Base-by-base conservation (phyloP, 371 early-diverging fungal species). In the Parasitella parasitica region DNA sequence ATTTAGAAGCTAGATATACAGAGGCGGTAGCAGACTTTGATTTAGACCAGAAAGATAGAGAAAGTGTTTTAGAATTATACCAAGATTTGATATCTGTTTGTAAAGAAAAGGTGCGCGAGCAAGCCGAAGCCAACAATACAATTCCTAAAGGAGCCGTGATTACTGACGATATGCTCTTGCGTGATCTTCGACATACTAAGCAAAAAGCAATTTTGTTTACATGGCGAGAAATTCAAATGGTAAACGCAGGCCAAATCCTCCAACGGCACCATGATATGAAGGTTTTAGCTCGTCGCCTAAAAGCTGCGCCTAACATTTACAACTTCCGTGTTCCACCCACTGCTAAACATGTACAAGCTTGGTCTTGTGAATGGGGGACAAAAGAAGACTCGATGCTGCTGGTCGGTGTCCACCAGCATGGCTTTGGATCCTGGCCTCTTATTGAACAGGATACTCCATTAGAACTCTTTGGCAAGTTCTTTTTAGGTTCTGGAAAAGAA, bases 301-400 rank as follows among this genome's bases (percentile, higher is more conserved):
- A 66, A 4, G 36, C 53, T 3, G 66, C 73, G 56, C 18, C 57
- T 2, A 69, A 76, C 24, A 39, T 62, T 5, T 61, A 62, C 34
- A 78, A 80, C 50, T 89, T 94, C 69, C 84, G 92, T 16, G 71
- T 93, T 16, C 76, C 84, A 8, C 70, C 85, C 27, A 79, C 80
- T 3, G 77, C 95, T 11, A 96, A 96, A 70, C 87, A 90, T 28
- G 93, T 93, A 0, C 78, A 84, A 69, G 91, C 91, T 64, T 97
- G 97, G 98, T 80, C 86, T 50, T 88, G 88, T 53, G 57, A 80
- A 32, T 99, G 99, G 99, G 88, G 90, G 12, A 89, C 86, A 54
- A 89, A 89, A 54, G 99, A 99, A 71, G 99, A 99, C 73, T 87
- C 97, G n/a, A 90, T 93, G 91, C 78, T 99, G 48, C 81, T 99